Evolutionary conservation across 164 flowering plant species (phyloP).

Genomic region (Chimonanthus praecox): DNA sequence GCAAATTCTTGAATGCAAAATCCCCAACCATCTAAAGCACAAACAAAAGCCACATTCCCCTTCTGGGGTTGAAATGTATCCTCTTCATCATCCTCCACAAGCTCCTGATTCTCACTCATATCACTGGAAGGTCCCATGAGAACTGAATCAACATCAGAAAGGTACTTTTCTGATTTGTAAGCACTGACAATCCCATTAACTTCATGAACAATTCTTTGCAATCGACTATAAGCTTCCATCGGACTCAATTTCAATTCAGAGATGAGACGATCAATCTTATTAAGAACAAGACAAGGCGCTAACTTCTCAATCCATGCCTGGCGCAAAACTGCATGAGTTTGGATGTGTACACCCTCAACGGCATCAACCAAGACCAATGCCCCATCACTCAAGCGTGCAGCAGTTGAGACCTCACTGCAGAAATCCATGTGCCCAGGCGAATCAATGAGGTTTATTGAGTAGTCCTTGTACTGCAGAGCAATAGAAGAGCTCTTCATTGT

Average conservation of each 20-base stretch:
- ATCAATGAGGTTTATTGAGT: constrained; percentile 70
- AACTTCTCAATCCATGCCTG: constrained; percentile 88
- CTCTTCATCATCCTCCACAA: constrained; percentile 80
- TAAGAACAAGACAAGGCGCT: constrained; percentile 74
- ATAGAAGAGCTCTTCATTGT: constrained; percentile 95
- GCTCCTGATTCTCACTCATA: constrained; percentile 37
- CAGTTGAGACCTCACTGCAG: constrained; percentile 89
- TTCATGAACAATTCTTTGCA: constrained; percentile 74
- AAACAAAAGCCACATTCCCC: constrained; percentile 87
- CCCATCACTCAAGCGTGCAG: constrained; percentile 86
- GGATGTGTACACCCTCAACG: constrained; percentile 92
- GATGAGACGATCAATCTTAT: constrained; percentile 84
- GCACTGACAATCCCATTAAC: constrained; percentile 81
- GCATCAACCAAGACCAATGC: constrained; percentile 78
- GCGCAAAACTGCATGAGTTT: constrained; percentile 86
- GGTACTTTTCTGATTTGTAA: constrained; percentile 79
- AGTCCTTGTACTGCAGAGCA: constrained; percentile 38
- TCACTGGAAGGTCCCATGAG: constrained; percentile 45
- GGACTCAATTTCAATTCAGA: constrained; percentile 69
- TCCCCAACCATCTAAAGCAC: constrained; percentile 98
- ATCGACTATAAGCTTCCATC: constrained; percentile 58
- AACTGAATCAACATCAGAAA: constrained; percentile 81
- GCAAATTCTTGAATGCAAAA: constrained; percentile 66
- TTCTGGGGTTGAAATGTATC: constrained; percentile 88
- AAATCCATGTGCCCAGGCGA: constrained; percentile 97